These are phyloP conservation scores for Phylloporus arenicola DNA, from an alignment of 768 basidiomycete species.

Conservation along the genomic window DNA sequence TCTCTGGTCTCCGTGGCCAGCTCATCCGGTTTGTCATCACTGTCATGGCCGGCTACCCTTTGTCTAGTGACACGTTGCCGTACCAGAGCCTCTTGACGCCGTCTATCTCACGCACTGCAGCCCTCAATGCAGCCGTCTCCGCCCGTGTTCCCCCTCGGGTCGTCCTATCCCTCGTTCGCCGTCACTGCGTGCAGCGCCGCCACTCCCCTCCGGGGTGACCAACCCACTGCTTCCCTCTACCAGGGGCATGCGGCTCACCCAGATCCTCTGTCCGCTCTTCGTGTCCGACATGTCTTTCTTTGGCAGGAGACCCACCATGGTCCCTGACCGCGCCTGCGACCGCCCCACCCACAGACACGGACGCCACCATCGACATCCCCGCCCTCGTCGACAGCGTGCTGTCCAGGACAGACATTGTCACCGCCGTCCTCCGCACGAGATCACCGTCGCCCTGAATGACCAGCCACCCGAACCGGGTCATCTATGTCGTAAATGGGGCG, in stretches of 20 bases:
- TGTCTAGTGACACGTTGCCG: conserved; percentile 30
- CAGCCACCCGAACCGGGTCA: conserved; percentile 28
- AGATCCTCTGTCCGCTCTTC: conserved; percentile 44
- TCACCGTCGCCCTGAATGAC: conserved; percentile 43
- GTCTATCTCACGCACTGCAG: conserved; percentile 31
- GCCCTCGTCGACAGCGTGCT: conserved; percentile 54
- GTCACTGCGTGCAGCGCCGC: conserved; percentile 35
- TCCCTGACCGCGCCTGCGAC: conserved; percentile 8
- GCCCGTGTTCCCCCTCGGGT: conserved; percentile 36
- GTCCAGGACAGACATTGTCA: conserved; percentile 48
- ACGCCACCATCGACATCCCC: conserved; percentile 44
- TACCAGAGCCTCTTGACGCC: conserved; percentile 35
- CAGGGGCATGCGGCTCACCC: conserved; percentile 11
- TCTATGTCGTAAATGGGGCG: conserved; percentile 38
- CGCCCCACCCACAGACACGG: conserved; percentile 11
- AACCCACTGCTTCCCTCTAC: conserved; percentile 45
- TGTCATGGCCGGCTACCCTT: conserved; percentile 17
- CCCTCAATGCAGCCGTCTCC: conserved; percentile 47
- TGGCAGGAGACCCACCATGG: conserved; percentile 36
- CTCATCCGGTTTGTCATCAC: conserved; percentile 50
- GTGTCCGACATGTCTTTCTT: conserved; percentile 84
- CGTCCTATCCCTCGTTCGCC: conserved; percentile 44
- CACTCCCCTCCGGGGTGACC: conserved; percentile 33
- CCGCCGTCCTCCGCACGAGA: conserved; percentile 49
- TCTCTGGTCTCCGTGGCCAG: conserved; percentile 78